These are phyloP conservation scores for Gracilariopsis chorda DNA, from an alignment of 23 red algal genomes.

Conservation along the genomic window DNA sequence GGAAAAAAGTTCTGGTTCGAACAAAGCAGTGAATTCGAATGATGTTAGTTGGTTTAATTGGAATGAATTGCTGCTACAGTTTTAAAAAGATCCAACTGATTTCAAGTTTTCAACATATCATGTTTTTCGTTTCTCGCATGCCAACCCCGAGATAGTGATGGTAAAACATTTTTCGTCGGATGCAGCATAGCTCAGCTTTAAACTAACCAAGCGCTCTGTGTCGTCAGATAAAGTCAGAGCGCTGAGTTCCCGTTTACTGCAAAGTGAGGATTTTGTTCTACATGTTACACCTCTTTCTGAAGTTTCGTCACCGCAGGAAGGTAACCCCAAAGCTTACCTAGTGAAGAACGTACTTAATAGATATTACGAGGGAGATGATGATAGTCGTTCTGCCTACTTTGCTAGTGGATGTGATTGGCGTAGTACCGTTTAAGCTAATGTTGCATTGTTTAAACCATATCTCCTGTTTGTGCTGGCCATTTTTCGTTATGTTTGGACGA, in stretches of 20 bases:
- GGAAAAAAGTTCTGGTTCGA: background rate
- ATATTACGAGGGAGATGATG: background rate
- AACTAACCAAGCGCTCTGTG: background rate
- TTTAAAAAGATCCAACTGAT: background rate
- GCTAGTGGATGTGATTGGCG: background rate
- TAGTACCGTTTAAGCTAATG: no score
- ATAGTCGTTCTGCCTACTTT: background rate
- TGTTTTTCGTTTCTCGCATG: conserved; percentile 12
- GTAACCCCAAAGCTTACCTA: background rate
- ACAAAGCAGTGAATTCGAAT: background rate
- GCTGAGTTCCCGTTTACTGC: no score
- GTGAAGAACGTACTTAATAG: background rate
- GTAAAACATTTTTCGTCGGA: background rate
- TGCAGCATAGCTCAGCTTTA: background rate
- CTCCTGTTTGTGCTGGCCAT: no score
- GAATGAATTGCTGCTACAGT: background rate
- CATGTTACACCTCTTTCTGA: background rate
- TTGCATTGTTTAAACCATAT: no score
- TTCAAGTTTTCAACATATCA: conserved; percentile 36
- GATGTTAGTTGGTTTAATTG: background rate
- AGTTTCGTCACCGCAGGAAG: conserved; percentile 17
- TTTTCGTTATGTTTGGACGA: no score
- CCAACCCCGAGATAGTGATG: background rate
- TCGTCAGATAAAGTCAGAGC: no score
- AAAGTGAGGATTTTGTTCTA: no score